Evolutionary conservation across 116 monocot species (phyloP), one percentile per base, ranked within the genome.

Genomic region (Trichopus zeylanicus): DNA sequence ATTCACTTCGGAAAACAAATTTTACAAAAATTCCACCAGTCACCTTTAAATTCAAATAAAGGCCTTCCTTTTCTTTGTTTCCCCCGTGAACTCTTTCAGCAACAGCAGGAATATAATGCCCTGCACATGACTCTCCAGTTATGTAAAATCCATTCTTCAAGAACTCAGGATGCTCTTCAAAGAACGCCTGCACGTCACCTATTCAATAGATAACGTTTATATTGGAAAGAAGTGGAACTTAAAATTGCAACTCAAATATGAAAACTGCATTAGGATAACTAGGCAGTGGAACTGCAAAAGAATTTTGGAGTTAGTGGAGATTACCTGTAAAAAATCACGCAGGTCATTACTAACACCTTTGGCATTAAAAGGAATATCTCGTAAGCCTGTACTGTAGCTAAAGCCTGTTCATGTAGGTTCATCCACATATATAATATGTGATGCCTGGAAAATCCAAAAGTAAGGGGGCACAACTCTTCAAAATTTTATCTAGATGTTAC

Each of bases 101-200:
- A 63, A 70, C 31, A 54, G 79, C 79, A 66, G 79, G 79, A 51
- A 80, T 70, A 33, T 80, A 74, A 58, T 80, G 74, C 25, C 79
- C 74, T 12, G 79, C 79, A 59, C 74, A 80, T 33, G 79, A 80
- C 39, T 80, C 79, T 33, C 79, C 79, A 62, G 74, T 74, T 16
- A 74, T 67, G 26, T 70, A 80, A 23, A 80, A 74, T 25, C 70
- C 79, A 48, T 74, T 80, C 42, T 61, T 51, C 5, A 49, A 47
- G 26, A 46, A 80, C 22, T 51, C 48, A 22, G 74, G 74, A 52
- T 80, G 79, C 38, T 69, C 79, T 73, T 65, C 54, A 51, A 80
- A 74, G 31, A 80, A 80, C 7, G 74, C 70, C 79, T 80, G 26
- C 42, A 42, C 13, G 13, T 42, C 22, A 9, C 26, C n/a, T n/a